Evolutionary conservation across 768 basidiomycete genomes (phyloP), one percentile per base, ranked within the genome.

Genomic region (Rhodotorula kratochvilovae): DNA sequence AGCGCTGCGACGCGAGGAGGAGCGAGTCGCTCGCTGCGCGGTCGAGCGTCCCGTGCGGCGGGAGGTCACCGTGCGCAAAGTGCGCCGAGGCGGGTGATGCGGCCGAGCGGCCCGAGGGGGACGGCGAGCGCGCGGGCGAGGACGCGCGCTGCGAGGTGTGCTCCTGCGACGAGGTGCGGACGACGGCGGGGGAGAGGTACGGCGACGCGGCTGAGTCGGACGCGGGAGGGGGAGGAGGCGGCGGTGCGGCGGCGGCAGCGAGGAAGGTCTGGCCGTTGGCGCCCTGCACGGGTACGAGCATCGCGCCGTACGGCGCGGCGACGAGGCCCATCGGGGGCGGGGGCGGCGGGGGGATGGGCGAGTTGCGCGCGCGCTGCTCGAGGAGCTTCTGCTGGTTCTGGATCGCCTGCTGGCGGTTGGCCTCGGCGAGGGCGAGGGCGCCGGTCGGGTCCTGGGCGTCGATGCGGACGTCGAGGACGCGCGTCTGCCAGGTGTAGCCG

Each of bases 401-500:
- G n/a, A 67, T 33, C n/a, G 72, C 67, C 61, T 66, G 61, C 55
- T 71, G 74, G 13, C 72, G 68, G 27, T 76, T 73, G 33, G 76
- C 77, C 33, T 76, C 75, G 17, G 77, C 76, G 33, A 78, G 54
- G 23, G 76, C 73, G 29, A 77, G 62, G 1, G 68, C 71, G 23
- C 77, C 77, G 2, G 72, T 76, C 27, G 77, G 77, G 39, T 78
- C 77, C 59, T 76, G 77, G 19, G 75, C 69, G 60, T 80, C 79
- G 46, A 78, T 68, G 17, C 78, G 74, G 21, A 80, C 79, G 60
- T 80, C 79, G 42, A 80, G 76, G 2, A 78, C 70, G 23, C 79
- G 70, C 6, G 78, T 77, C 64, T 80, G 79, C 79, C 79, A 98
- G n/a, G 88, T 88, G 80, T 90, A 96, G 25, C 94, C 95, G 78